Conservation (phyloP, 129 eudicot species). For the Saussurea involucrata region DNA sequence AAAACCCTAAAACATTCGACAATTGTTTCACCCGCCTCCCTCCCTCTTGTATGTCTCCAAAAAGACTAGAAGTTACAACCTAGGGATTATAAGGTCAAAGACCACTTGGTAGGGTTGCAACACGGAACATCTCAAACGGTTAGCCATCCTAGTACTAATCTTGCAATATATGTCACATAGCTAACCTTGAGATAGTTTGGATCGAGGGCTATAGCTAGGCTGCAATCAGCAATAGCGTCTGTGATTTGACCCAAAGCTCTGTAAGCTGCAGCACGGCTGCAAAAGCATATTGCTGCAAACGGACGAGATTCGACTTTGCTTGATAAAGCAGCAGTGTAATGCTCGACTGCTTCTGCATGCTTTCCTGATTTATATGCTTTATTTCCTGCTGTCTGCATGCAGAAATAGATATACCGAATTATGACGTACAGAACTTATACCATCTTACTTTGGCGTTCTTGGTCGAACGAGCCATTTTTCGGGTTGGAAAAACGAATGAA, state of each 20-base stretch:
- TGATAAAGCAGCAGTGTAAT: constrained; percentile 81
- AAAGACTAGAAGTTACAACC: not conserved
- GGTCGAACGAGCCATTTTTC: not conserved
- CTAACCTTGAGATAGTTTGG: constrained; percentile 79
- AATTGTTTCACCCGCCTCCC: too few relatives aligned
- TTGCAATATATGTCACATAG: not conserved
- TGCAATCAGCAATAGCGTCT: constrained; percentile 95
- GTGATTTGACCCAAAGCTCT: constrained; percentile 72
- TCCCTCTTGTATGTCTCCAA: not conserved
- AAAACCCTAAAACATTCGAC: too few relatives aligned
- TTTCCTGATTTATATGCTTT: constrained; percentile 86
- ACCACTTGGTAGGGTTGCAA: not conserved
- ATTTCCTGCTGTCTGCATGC: constrained; percentile 82
- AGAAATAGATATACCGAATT: not conserved
- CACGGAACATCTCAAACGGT: not conserved
- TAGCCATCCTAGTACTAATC: not conserved
- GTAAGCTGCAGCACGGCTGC: constrained; percentile 95
- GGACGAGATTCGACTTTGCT: constrained; percentile 81
- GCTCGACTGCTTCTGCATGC: constrained; percentile 84
- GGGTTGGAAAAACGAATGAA: not conserved
- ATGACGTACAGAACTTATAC: not conserved
- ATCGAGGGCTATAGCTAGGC: constrained; percentile 92
- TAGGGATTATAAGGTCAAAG: not conserved
- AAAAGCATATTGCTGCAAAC: constrained; percentile 81
- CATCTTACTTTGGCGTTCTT: not conserved